Evolutionary conservation across 768 basidiomycete species (phyloP).

Genomic region (Russula virescens): DNA sequence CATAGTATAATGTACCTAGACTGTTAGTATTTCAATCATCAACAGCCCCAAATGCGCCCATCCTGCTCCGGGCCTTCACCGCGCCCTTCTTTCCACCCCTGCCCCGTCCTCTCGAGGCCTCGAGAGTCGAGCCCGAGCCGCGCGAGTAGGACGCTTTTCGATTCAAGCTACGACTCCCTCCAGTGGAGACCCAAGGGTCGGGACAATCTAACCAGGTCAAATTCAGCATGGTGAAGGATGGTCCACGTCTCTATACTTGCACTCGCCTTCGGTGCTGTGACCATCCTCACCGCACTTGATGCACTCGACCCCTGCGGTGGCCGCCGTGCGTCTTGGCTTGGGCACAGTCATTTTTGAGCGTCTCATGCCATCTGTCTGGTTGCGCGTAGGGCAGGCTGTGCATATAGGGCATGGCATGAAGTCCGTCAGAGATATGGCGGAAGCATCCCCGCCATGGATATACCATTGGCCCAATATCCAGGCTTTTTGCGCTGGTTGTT

Average conservation of each 20-base stretch:
- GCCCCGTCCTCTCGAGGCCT: slow-evolving; percentile 15
- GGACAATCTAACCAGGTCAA: slow-evolving; percentile 22
- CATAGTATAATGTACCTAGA: not conserved
- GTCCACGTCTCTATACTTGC: not conserved
- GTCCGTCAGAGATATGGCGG: not conserved
- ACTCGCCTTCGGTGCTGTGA: slow-evolving; percentile 23
- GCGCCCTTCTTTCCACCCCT: slow-evolving; percentile 20
- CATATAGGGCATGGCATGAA: not conserved
- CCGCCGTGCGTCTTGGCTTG: slow-evolving; percentile 10
- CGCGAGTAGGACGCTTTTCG: slow-evolving; percentile 17
- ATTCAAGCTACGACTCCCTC: not conserved
- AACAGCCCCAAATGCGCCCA: slow-evolving; percentile 16
- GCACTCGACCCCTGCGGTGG: slow-evolving; percentile 14
- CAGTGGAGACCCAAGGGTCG: slow-evolving; percentile 16
- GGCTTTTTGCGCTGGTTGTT: slow-evolving; percentile 46
- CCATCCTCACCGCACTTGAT: slow-evolving; percentile 24
- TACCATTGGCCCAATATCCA: slow-evolving; percentile 61
- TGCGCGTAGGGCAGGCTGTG: slow-evolving; percentile 27
- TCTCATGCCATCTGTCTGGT: slow-evolving; percentile 8
- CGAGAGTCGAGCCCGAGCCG: slow-evolving; percentile 15
- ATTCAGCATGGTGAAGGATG: not conserved
- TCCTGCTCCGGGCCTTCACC: slow-evolving; percentile 20
- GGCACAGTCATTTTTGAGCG: slow-evolving; percentile 9
- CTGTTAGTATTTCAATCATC: slow-evolving; percentile 8
- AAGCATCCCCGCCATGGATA: not conserved